Conservation (phyloP, 805 yeast genomes). For the Starmerella sp. region DNA sequence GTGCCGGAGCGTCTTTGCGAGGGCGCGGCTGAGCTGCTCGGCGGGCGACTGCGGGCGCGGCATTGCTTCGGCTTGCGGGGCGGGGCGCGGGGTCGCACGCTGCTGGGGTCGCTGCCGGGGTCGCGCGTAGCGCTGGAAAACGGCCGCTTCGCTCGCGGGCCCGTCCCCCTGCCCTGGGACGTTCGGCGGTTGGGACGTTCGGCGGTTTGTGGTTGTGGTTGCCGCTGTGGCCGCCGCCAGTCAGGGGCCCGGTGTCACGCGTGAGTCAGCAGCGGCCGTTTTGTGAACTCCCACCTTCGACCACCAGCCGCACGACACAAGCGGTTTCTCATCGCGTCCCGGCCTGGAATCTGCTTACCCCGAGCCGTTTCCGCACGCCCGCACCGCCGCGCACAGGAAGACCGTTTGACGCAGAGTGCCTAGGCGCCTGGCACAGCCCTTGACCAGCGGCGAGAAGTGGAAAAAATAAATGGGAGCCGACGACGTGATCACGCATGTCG, state of each 20-base stretch:
- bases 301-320: background rate
- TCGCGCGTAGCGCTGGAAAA: too few species aligned
- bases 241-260: background rate
- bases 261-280: background rate
- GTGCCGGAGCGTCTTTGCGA: slow-evolving; percentile 75
- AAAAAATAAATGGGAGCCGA: slow-evolving; percentile 8
- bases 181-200: too few species aligned
- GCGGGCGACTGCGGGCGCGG: slow-evolving; percentile 11
- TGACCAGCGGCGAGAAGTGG: background rate
- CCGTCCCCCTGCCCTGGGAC: too few species aligned
- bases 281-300: slow-evolving; percentile 5
- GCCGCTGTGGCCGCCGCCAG: too few species aligned
- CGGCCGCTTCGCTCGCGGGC: too few species aligned
- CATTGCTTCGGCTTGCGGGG: too few species aligned
- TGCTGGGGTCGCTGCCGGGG: too few species aligned
- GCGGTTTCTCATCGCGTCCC: slow-evolving; percentile 5
- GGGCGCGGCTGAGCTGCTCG: slow-evolving; percentile 43
- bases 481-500: slow-evolving; percentile 21
- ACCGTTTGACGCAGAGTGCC: background rate
- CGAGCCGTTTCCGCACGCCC: background rate
- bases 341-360: background rate
- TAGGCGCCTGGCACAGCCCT: background rate
- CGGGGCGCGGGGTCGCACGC: too few species aligned
- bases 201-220: too few species aligned
- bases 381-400: background rate